Evolutionary conservation across 78 protist species (phyloP), one percentile per base, ranked within the genome.

Genomic region (Protostelium mycophagum): DNA sequence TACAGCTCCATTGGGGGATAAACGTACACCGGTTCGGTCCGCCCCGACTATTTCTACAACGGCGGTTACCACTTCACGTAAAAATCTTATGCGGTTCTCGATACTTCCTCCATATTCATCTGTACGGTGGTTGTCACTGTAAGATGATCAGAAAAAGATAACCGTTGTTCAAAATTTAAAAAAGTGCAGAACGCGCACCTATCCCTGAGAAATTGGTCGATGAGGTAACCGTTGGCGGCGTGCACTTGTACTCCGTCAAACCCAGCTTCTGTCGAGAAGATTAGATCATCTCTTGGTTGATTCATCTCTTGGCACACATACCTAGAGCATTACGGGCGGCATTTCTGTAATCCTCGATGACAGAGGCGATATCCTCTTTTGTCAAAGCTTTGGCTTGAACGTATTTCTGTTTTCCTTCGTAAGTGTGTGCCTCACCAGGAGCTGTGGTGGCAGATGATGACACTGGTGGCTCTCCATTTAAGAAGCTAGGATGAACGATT

Each of bases 221-320:
- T 36, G 34, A 96, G 90, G 73, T 95, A 96, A 36, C 98, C 98
- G 88, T 96, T 97, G 1, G 98, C 98, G 28, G 87, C 91, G 63
- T 96, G 97, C 51, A 96, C 86, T 28, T 95, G 90, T 31, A 96
- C 89, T 5, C 86, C 89, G 84, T 93, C 96, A 84, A 94, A 91
- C 28, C 98, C 97, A 0, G 94, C 95, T 31, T 89, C 36, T n/a
- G n/a, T n/a, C n/a, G n/a, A n/a, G n/a, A n/a, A n/a, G n/a, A n/a
- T n/a, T n/a, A n/a, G n/a, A n/a, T n/a, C n/a, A n/a, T n/a, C n/a
- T n/a, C n/a, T n/a, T n/a, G n/a, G n/a, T n/a, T n/a, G n/a, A n/a
- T n/a, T n/a, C n/a, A n/a, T n/a, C n/a, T n/a, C n/a, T n/a, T n/a
- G n/a, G n/a, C n/a, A n/a, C n/a, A n/a, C n/a, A n/a, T n/a, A n/a